phyloP scores from a whole-genome alignment of 176 grass and related monocot species.

The Eleusine coracana region DNA sequence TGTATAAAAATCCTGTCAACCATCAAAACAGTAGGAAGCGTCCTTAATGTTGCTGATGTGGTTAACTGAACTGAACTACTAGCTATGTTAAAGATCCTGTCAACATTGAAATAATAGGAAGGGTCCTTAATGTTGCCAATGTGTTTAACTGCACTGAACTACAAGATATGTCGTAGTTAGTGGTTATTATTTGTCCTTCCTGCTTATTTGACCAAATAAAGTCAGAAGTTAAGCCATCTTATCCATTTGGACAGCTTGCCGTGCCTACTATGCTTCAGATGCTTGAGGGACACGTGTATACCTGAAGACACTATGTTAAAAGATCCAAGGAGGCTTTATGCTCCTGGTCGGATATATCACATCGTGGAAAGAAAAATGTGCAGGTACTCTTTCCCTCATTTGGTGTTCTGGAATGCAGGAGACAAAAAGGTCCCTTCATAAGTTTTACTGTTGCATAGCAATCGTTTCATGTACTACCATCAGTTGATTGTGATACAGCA shows the following conservation, averaged over 20 bases:
- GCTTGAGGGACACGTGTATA: conserved; percentile 88
- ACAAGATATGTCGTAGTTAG: not conserved
- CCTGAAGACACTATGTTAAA: conserved; percentile 76
- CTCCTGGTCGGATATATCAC: conserved; percentile 87
- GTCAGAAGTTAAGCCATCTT: conserved; percentile 37
- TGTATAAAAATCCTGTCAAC: not conserved
- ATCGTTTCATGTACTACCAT: not conserved
- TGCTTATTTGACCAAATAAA: conserved; percentile 32
- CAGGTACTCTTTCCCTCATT: conserved; percentile 47
- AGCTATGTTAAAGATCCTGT: not conserved
- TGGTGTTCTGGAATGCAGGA: conserved; percentile 10
- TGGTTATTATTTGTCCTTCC: conserved; percentile 29
- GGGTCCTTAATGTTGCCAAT: not conserved
- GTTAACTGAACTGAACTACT: too few relatives aligned
- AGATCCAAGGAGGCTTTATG: conserved; percentile 96
- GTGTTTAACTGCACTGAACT: not conserved
- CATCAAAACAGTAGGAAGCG: not conserved
- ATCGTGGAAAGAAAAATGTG: conserved; percentile 88
- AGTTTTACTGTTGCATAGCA: not conserved
- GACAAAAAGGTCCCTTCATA: not conserved
- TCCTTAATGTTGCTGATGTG: not conserved
- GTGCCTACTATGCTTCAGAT: conserved; percentile 77
- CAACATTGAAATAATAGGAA: not conserved
- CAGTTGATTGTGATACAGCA: not conserved
- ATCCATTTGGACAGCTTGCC: conserved; percentile 71